phyloP scores from a whole-genome alignment of 2,329 filamentous ascomycete species.

The Coniochaeta hoffmannii region DNA sequence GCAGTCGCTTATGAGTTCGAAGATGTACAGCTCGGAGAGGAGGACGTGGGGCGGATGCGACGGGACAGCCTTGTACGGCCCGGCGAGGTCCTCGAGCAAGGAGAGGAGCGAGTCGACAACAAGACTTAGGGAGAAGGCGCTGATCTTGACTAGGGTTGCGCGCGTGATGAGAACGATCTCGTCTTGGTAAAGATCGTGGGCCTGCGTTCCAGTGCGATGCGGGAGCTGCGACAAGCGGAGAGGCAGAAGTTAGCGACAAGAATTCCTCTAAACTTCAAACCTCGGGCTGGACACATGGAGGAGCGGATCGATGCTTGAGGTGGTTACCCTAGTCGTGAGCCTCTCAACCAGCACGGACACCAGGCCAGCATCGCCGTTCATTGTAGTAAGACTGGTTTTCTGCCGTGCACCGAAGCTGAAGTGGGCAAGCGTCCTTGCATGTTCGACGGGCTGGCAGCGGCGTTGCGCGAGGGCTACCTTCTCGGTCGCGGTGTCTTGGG shows the following conservation, averaged over 20 bases:
- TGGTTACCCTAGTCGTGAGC: slow-evolving; percentile 51
- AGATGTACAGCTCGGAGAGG: slow-evolving; percentile 57
- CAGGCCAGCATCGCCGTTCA: slow-evolving; percentile 53
- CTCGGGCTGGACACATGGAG: background rate
- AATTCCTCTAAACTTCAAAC: background rate
- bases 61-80: slow-evolving; percentile 42
- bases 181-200: slow-evolving; percentile 51
- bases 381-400: slow-evolving; percentile 23
- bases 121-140: slow-evolving; percentile 41
- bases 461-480: background rate
- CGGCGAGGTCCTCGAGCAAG: slow-evolving; percentile 50
- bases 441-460: background rate
- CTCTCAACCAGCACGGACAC: slow-evolving; percentile 56
- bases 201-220: slow-evolving; percentile 52
- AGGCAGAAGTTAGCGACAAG: slow-evolving; percentile 6
- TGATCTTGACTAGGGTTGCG: slow-evolving; percentile 54
- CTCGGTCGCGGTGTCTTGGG: background rate
- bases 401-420: slow-evolving; percentile 1
- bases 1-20: slow-evolving; percentile 57
- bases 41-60: slow-evolving; percentile 53
- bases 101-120: slow-evolving; percentile 51
- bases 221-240: slow-evolving; percentile 40
- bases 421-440: background rate
- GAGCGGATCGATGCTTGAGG: background rate
- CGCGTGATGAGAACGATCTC: slow-evolving; percentile 54